phyloP scores from a whole-genome alignment of 2,329 filamentous ascomycete genomes.

The Stagonosporopsis vannaccii region DNA sequence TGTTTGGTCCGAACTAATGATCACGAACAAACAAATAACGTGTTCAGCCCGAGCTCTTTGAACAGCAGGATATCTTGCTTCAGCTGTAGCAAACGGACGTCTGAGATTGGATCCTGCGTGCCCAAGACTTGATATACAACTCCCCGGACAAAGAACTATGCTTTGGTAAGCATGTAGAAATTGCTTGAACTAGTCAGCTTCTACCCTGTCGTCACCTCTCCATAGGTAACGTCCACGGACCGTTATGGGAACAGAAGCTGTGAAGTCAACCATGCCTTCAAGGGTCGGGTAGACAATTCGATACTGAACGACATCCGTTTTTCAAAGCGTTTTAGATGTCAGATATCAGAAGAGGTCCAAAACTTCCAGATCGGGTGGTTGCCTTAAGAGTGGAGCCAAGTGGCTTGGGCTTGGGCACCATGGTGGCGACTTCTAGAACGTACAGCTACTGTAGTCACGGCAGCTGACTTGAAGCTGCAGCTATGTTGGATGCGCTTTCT shows the following conservation, averaged over 20 bases:
- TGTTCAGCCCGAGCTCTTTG: slow-evolving; percentile 19
- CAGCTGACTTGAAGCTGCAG: not conserved
- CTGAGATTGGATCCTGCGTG: slow-evolving; percentile 13
- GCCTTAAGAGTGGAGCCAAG: slow-evolving; percentile 5
- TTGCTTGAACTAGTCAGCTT: too few species aligned
- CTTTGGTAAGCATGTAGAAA: not conserved
- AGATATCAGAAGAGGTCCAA: not conserved
- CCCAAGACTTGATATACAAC: slow-evolving; percentile 9
- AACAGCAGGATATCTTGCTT: slow-evolving; percentile 16
- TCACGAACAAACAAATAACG: slow-evolving; percentile 18
- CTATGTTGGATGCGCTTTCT: not conserved
- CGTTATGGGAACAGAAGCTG: slow-evolving; percentile 13
- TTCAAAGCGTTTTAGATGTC: not conserved
- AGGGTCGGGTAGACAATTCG: not conserved
- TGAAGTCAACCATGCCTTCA: not conserved
- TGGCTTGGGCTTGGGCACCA: slow-evolving; percentile 1
- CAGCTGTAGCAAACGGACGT: slow-evolving; percentile 12
- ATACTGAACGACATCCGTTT: not conserved
- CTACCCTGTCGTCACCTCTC: slow-evolving; percentile 14
- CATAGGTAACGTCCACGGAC: slow-evolving; percentile 20
- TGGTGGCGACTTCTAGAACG: slow-evolving; percentile 1
- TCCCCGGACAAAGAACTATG: slow-evolving; percentile 17
- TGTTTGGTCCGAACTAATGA: not conserved
- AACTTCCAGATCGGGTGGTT: not conserved
- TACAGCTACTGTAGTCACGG: not conserved